These are phyloP conservation scores for Penicillium fuscoglaucum DNA, from an alignment of 2,329 filamentous ascomycete genomes.

Conservation along the genomic window DNA sequence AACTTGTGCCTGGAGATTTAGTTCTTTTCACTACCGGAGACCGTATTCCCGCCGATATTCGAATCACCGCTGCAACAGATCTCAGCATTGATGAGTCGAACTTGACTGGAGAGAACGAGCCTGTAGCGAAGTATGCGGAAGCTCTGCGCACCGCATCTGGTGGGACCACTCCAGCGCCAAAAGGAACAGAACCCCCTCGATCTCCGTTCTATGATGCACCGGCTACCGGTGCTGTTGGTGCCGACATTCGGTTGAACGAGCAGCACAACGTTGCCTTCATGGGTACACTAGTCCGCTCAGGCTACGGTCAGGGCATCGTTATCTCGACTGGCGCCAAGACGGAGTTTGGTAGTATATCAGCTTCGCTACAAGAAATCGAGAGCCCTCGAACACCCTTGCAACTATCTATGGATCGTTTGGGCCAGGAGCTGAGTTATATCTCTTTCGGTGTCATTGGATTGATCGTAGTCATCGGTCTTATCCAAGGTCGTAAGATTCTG, in stretches of 20 bases:
- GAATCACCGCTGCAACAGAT: conserved; percentile 86
- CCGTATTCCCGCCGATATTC: conserved; percentile 91
- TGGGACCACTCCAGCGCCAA: conserved; percentile 35
- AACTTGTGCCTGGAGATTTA: conserved; percentile 88
- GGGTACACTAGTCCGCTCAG: conserved; percentile 93
- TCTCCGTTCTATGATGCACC: conserved; percentile 61
- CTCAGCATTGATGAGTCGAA: conserved; percentile 96
- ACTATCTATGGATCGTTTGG: conserved; percentile 94
- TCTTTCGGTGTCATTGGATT: conserved; percentile 93
- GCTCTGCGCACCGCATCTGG: conserved; percentile 48
- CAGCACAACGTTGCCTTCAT: conserved; percentile 95
- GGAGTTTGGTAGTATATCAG: conserved; percentile 93
- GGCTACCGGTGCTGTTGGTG: conserved; percentile 59
- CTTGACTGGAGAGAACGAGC: conserved; percentile 93
- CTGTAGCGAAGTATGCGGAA: conserved; percentile 74
- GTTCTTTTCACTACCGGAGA: conserved; percentile 95
- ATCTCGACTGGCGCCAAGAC: conserved; percentile 92
- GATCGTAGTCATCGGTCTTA: conserved; percentile 85
- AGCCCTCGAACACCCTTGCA: conserved; percentile 92
- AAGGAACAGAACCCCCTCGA: conserved; percentile 42
- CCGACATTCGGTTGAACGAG: conserved; percentile 68
- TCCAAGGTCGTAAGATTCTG: conserved; percentile 83
- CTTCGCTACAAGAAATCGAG: conserved; percentile 91
- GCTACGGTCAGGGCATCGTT: conserved; percentile 94
- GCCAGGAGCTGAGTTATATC: conserved; percentile 92